Base-by-base conservation (phyloP, 345 rosid species). In the Iberis pinnata region DNA sequence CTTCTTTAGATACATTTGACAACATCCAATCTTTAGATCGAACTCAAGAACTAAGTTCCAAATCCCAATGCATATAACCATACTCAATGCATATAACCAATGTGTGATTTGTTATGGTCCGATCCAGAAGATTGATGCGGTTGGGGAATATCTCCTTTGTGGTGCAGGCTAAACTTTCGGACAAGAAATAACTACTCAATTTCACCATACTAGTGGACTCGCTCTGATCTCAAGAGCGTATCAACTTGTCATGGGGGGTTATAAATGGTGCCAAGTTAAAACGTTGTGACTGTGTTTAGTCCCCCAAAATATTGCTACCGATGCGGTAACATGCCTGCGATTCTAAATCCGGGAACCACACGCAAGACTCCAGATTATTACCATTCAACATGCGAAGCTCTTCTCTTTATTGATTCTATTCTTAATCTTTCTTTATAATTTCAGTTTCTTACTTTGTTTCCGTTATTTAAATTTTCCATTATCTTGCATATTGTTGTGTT, bases 81-180 rank as follows among this genome's bases (percentile, higher is more conserved):
- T n/a, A n/a, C n/a, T n/a, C n/a, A n/a, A n/a, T n/a, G n/a, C n/a
- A n/a, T n/a, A n/a, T n/a, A n/a, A n/a, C 98, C 98, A 24, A 92
- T 92, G 98, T 92, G 98, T 19, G 98, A 92, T 75, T 74, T 92
- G 48, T 75, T 92, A 47, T 92, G 98, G 98, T 92, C 98, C 24
- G 98, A 92, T 70, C 98, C 98, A 14, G 98, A 88, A 18, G 98
- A 92, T 40, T 93, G 98, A 8, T 92, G 98, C 68, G 98, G 98
- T 38, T 92, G 98, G 98, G 98, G 98, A 32, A 92, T 92, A 66
- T 92, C 98, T 46, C 98, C 98, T 12, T n/a, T 93, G 98, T 42
- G 98, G 98, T 61, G 98, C 98, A 61, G 98, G 98, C 32, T 92
- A 92, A 66, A 92, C 98, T 8, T 92, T 92, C 57, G 98, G 98